Percentiles rank a stretch among this genome's conserved stretches.
Conservation (phyloP, 441 rosid genomes). For the Adansonia madagascariensis region DNA sequence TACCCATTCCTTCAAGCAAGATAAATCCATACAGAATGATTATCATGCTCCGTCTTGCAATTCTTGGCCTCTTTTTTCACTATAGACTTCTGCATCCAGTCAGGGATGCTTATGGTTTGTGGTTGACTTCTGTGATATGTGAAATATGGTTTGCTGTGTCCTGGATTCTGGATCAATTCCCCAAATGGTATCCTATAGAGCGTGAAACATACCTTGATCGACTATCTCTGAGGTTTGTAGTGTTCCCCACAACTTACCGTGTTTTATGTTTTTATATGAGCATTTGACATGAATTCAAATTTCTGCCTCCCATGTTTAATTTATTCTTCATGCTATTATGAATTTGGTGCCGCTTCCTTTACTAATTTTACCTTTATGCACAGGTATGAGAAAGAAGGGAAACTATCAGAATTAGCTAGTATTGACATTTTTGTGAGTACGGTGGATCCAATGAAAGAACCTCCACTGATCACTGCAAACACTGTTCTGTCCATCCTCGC, state of each 20-base stretch:
- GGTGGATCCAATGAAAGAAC: constrained; percentile 83
- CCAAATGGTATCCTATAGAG: constrained; percentile 73
- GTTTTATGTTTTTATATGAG: neutral
- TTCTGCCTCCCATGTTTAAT: neutral
- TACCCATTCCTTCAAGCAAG: constrained; percentile 73
- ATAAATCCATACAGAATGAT: constrained; percentile 78
- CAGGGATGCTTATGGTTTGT: constrained; percentile 62
- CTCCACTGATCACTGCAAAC: constrained; percentile 84
- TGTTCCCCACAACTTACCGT: neutral
- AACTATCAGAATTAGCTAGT: constrained; percentile 57
- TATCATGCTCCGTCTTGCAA: constrained; percentile 61
- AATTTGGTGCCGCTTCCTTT: neutral
- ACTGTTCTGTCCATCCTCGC: constrained; percentile 81
- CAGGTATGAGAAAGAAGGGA: constrained; percentile 78
- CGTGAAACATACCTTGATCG: constrained; percentile 79
- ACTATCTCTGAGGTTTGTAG: constrained; percentile 58
- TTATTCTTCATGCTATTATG: constrained; percentile 1
- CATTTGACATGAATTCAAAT: constrained; percentile 1
- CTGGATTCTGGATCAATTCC: constrained; percentile 84
- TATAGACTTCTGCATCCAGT: constrained; percentile 77
- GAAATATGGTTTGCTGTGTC: constrained; percentile 85
- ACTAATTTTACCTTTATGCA: neutral
- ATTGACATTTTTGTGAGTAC: constrained; percentile 75
- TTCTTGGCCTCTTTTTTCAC: constrained; percentile 73
- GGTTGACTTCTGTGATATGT: constrained; percentile 77